phyloP scores from a whole-genome alignment of 257 asterid genomes.

The Fraxinus cuspidata region DNA sequence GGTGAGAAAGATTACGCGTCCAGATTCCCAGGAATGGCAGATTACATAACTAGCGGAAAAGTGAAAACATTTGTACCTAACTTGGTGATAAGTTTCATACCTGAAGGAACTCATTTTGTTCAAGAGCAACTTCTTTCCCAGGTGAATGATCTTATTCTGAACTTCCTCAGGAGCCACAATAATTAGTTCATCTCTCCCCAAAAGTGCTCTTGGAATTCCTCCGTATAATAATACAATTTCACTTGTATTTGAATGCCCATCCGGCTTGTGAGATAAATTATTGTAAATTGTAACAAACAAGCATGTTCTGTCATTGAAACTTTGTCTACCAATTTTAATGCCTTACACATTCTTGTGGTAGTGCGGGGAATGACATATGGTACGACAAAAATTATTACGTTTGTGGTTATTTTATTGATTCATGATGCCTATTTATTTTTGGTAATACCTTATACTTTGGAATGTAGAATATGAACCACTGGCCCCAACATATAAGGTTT shows the following conservation, averaged over 20 bases:
- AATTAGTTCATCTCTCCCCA: not conserved
- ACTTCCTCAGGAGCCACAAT: slow-evolving; percentile 42
- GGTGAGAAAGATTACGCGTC: slow-evolving; percentile 72
- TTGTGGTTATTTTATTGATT: not conserved
- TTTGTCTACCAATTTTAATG: not conserved
- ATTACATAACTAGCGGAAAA: slow-evolving; percentile 51
- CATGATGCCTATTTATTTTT: too few relatives aligned
- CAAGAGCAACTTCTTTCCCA: slow-evolving; percentile 68
- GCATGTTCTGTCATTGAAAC: not conserved
- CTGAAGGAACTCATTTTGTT: slow-evolving; percentile 76
- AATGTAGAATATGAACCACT: too few relatives aligned
- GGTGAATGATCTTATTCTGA: slow-evolving; percentile 46
- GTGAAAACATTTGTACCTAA: slow-evolving; percentile 53
- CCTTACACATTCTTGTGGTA: not conserved
- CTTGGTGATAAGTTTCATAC: slow-evolving; percentile 51
- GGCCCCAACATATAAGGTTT: too few relatives aligned
- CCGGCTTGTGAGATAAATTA: not conserved
- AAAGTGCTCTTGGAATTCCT: not conserved
- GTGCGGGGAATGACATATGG: not conserved
- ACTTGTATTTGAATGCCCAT: not conserved
- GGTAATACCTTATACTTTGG: too few relatives aligned
- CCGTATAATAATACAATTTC: not conserved
- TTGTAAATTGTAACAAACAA: not conserved
- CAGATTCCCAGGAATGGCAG: slow-evolving; percentile 63
- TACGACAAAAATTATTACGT: too few relatives aligned